phyloP scores from a whole-genome alignment of 495 filamentous ascomycete species.

The Neurospora tetraspora region DNA sequence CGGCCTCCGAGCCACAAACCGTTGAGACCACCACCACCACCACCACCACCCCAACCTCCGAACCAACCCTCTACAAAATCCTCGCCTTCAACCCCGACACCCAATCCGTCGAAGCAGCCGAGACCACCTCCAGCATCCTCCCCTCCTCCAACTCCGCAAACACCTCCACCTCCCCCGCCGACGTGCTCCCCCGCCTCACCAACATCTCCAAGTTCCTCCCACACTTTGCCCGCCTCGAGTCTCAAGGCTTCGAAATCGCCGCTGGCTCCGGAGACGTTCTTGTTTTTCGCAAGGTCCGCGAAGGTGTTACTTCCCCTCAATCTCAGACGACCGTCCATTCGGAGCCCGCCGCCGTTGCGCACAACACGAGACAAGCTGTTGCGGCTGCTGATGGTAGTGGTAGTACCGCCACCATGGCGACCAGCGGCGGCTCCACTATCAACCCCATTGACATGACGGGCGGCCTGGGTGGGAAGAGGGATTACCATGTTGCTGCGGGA shows the following conservation, averaged over 20 bases:
- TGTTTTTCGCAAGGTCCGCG: conserved; percentile 55
- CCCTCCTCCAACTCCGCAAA: conserved; percentile 34
- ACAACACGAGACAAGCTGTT: neutral
- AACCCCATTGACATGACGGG: conserved; percentile 52
- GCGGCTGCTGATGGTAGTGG: neutral
- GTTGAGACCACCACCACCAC: conserved; percentile 26
- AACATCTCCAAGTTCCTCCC: conserved; percentile 65
- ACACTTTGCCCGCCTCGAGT: conserved; percentile 52
- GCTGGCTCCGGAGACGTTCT: conserved; percentile 60
- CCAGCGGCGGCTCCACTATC: conserved; percentile 9
- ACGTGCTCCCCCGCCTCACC: conserved; percentile 56
- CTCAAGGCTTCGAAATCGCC: conserved; percentile 64
- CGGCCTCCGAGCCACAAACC: conserved; percentile 23
- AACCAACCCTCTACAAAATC: conserved; percentile 53
- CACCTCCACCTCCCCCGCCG: conserved; percentile 39
- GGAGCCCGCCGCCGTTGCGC: neutral
- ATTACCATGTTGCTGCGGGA: conserved; percentile 33
- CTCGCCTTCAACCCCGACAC: conserved; percentile 62
- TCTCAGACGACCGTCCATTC: neutral
- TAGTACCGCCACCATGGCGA: neutral
- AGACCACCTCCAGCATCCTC: conserved; percentile 49
- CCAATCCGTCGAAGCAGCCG: conserved; percentile 47
- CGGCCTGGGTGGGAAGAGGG: conserved; percentile 7
- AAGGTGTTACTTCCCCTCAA: conserved; percentile 2
- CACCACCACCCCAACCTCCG: neutral